Evolutionary conservation across 352 stramenopile species (phyloP).

Genomic region (Hyaloperonospora brassicae): DNA sequence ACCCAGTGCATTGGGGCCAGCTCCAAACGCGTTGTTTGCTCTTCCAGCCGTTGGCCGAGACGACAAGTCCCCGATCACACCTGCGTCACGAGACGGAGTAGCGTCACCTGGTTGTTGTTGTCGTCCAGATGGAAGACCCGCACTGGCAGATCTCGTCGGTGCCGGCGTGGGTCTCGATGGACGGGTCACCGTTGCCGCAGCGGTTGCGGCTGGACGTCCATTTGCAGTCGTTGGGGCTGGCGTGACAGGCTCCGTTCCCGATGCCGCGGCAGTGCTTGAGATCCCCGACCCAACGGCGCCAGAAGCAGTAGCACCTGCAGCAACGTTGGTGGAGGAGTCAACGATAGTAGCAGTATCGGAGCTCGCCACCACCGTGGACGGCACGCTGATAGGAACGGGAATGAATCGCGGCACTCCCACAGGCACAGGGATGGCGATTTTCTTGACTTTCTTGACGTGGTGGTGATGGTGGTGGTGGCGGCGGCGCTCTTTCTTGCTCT

Average conservation of each 20-base stretch:
- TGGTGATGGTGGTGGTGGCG: too few species aligned
- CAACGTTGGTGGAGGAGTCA: slow-evolving; percentile 1
- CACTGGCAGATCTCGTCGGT: slow-evolving; percentile 8
- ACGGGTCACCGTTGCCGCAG: slow-evolving; percentile 14
- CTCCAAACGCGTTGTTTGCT: slow-evolving; percentile 4
- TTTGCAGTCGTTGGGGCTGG: slow-evolving; percentile 22
- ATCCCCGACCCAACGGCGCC: background rate
- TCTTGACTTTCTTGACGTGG: slow-evolving; percentile 26
- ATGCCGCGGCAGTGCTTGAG: background rate
- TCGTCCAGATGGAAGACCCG: background rate
- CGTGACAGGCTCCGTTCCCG: slow-evolving; percentile 7
- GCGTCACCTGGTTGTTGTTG: slow-evolving; percentile 6
- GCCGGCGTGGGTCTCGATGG: slow-evolving; percentile 15
- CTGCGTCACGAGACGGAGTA: slow-evolving; percentile 2
- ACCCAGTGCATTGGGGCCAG: slow-evolving; percentile 1
- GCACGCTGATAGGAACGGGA: slow-evolving; percentile 17
- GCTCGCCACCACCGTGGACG: slow-evolving; percentile 19
- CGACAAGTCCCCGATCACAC: background rate
- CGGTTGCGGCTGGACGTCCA: too few species aligned
- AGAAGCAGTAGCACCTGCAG: slow-evolving; percentile 2
- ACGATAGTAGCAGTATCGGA: slow-evolving; percentile 21
- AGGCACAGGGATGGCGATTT: slow-evolving; percentile 26
- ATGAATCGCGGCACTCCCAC: slow-evolving; percentile 25
- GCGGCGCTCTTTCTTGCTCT: slow-evolving; percentile 9
- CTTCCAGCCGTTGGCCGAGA: background rate